phyloP scores from a whole-genome alignment of 148 eudicot species.

The Chenopodium formosanum region DNA sequence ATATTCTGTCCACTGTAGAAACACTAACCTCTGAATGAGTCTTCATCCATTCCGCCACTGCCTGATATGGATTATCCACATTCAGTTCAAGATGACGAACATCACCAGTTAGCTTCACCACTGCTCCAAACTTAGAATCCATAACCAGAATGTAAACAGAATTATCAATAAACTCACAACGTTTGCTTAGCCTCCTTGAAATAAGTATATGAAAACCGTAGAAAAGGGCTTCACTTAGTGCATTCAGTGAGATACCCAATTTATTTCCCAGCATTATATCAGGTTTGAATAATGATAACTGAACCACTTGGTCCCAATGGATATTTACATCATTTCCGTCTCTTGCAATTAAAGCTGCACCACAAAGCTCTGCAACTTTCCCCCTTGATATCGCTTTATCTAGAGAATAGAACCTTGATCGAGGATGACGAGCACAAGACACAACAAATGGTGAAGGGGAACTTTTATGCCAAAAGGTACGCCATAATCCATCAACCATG shows the following conservation, averaged over 20 bases:
- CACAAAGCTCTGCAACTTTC: slow-evolving; percentile 54
- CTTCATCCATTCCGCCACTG: slow-evolving; percentile 67
- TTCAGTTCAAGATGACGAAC: slow-evolving; percentile 54
- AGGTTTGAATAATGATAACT: slow-evolving; percentile 56
- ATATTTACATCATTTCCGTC: slow-evolving; percentile 33
- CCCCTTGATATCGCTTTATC: slow-evolving; percentile 78
- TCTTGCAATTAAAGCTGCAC: slow-evolving; percentile 63
- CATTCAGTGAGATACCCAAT: slow-evolving; percentile 45
- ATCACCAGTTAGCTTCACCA: slow-evolving; percentile 64
- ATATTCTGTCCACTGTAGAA: slow-evolving; percentile 62
- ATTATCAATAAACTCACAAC: slow-evolving; percentile 30
- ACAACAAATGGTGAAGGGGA: slow-evolving; percentile 55
- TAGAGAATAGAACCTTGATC: slow-evolving; percentile 68
- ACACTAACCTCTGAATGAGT: slow-evolving; percentile 54
- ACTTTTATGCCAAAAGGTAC: slow-evolving; percentile 65
- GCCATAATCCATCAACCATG: slow-evolving; percentile 63
- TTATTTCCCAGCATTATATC: slow-evolving; percentile 59
- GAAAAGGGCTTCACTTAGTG: slow-evolving; percentile 74
- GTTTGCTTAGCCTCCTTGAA: slow-evolving; percentile 58
- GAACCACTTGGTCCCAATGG: slow-evolving; percentile 69
- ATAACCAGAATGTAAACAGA: slow-evolving; percentile 54
- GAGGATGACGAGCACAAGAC: slow-evolving; percentile 61
- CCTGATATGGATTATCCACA: slow-evolving; percentile 45
- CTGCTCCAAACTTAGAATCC: slow-evolving; percentile 75
- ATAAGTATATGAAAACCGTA: slow-evolving; percentile 64